Percentiles rank a stretch among this genome's conserved stretches.
These are phyloP conservation scores for Rhodotorula toruloides DNA, from an alignment of 768 basidiomycete genomes.

Conservation along the genomic window DNA sequence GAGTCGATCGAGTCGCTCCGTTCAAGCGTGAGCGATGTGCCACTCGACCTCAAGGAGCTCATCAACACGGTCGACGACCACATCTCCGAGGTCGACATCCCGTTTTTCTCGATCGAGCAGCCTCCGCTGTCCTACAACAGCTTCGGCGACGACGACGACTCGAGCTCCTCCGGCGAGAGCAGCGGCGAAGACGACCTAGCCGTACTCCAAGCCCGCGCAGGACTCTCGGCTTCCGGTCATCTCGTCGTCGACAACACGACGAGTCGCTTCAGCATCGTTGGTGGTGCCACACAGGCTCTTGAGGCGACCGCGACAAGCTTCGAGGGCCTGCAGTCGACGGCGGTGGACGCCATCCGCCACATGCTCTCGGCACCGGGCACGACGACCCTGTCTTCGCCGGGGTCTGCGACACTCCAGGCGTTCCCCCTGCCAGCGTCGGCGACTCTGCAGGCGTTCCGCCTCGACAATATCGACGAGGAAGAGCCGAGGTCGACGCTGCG, in stretches of 20 bases:
- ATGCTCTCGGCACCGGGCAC: conserved; percentile 1
- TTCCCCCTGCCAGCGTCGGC: background rate
- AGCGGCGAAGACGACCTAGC: background rate
- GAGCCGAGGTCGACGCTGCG: background rate
- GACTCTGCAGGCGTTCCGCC: background rate
- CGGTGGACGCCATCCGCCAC: conserved; percentile 2
- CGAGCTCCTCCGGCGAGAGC: background rate
- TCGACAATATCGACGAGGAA: conserved; percentile 6
- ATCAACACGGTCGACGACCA: conserved; percentile 31
- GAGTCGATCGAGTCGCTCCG: conserved; percentile 31
- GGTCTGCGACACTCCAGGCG: background rate
- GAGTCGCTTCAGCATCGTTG: background rate
- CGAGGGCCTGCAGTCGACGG: conserved; percentile 28
- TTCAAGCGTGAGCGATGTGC: conserved; percentile 27
- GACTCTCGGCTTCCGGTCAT: background rate
- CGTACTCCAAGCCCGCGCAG: background rate
- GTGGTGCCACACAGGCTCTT: background rate
- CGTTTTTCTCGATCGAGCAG: background rate
- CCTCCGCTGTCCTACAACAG: background rate
- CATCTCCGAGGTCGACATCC: conserved; percentile 24
- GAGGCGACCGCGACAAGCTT: conserved; percentile 16
- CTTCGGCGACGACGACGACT: conserved; percentile 19
- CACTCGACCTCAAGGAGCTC: conserved; percentile 22
- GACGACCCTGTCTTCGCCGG: background rate
- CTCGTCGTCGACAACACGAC: background rate